Evolutionary conservation across 306 rosid species (phyloP).

Genomic region (Prosopis cineraria): DNA sequence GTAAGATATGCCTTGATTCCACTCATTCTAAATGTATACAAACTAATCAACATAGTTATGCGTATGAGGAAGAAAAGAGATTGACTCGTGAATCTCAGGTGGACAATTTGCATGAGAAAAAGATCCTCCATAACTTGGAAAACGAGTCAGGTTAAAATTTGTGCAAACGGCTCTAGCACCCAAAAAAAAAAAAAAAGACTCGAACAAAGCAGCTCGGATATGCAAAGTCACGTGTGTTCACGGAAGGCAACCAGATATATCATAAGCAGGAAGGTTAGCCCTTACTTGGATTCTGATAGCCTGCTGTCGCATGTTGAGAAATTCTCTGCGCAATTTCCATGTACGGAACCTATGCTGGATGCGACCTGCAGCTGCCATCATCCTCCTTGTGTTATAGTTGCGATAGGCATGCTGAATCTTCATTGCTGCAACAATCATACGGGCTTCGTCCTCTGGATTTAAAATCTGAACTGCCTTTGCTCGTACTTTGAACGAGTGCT

Average conservation of each 20-base stretch:
- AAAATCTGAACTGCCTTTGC: slow-evolving; percentile 41
- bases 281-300: slow-evolving; percentile 80
- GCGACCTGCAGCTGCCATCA: slow-evolving; percentile 73
- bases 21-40: background rate
- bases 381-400: slow-evolving; percentile 53
- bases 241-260: slow-evolving; percentile 24
- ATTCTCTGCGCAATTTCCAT: slow-evolving; percentile 79
- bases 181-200: slow-evolving; percentile 21
- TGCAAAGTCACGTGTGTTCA: background rate
- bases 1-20: background rate
- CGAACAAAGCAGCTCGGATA: slow-evolving; percentile 10
- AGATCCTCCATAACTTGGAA: slow-evolving; percentile 17
- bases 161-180: slow-evolving; percentile 11
- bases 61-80: background rate
- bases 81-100: background rate
- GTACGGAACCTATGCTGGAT: slow-evolving; percentile 81
- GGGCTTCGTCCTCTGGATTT: slow-evolving; percentile 79
- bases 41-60: slow-evolving; percentile 9
- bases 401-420: slow-evolving; percentile 97
- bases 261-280: slow-evolving; percentile 29
- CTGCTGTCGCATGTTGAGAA: slow-evolving; percentile 73
- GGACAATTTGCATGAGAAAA: background rate
- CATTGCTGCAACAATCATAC: slow-evolving; percentile 86
- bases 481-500: slow-evolving; percentile 60
- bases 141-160: background rate